phyloP scores from a whole-genome alignment of 495 filamentous ascomycete species.

The Daldinia vernicosa region DNA sequence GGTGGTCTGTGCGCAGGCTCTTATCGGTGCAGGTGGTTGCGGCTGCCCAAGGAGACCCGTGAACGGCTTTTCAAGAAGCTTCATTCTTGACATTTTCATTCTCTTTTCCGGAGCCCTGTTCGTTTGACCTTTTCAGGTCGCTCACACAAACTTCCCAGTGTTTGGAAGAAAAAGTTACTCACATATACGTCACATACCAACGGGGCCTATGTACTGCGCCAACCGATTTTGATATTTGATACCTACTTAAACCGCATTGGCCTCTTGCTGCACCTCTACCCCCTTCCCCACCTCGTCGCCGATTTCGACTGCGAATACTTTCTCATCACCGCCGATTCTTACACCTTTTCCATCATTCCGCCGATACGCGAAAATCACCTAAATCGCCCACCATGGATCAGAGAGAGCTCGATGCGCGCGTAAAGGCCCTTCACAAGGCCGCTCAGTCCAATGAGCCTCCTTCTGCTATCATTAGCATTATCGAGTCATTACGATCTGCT shows the following conservation, averaged over 20 bases:
- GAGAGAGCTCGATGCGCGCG: conserved; percentile 76
- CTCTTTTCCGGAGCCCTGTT: conserved; percentile 16
- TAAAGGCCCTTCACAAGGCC: conserved; percentile 80
- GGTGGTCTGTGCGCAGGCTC: conserved; percentile 18
- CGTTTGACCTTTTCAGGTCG: conserved; percentile 23
- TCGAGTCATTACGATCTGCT: conserved; percentile 81
- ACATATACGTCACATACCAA: conserved; percentile 23
- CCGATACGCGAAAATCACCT: background rate
- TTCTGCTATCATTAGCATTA: conserved; percentile 68
- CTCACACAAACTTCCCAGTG: conserved; percentile 15
- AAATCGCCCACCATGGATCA: conserved; percentile 69
- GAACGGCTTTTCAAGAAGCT: conserved; percentile 28
- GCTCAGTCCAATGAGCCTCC: conserved; percentile 71
- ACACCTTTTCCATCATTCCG: background rate
- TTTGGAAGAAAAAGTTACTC: conserved; percentile 8
- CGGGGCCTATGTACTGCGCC: background rate
- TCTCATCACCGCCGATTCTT: conserved; percentile 5
- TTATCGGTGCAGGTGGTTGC: conserved; percentile 11
- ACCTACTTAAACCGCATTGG: background rate
- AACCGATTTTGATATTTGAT: background rate
- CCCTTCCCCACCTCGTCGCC: conserved; percentile 3
- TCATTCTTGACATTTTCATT: conserved; percentile 30
- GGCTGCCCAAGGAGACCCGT: conserved; percentile 37
- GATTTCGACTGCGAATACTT: background rate
- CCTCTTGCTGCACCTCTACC: background rate